Conservation (phyloP, 768 basidiomycete species). For the Amanita pallidorosea region DNA sequence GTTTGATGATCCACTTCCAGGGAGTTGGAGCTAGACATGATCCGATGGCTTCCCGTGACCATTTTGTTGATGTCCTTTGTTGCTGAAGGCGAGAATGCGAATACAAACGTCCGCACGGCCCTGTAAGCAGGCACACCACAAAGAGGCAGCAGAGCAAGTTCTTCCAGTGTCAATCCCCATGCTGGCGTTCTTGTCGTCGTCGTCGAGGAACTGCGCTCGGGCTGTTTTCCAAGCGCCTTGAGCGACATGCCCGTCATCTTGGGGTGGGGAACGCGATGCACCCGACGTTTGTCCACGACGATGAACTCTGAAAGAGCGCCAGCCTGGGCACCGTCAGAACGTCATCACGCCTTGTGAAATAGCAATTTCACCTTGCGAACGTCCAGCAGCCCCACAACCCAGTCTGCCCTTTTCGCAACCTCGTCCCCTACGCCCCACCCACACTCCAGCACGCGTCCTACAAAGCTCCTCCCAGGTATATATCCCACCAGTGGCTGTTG, state of each 20-base stretch:
- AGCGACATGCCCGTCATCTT: constrained; percentile 15
- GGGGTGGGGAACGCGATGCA: constrained; percentile 65
- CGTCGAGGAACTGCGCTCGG: constrained; percentile 10
- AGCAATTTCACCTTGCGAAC: constrained; percentile 58
- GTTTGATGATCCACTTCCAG: constrained; percentile 12
- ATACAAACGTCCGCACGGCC: constrained; percentile 60
- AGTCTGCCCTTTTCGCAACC: constrained; percentile 65
- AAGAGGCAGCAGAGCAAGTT: constrained; percentile 73
- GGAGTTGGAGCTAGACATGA: not conserved
- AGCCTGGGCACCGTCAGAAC: constrained; percentile 12
- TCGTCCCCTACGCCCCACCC: constrained; percentile 73
- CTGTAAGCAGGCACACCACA: constrained; percentile 77
- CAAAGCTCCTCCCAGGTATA: constrained; percentile 81
- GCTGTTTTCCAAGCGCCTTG: constrained; percentile 7
- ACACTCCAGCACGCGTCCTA: constrained; percentile 72
- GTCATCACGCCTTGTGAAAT: constrained; percentile 4
- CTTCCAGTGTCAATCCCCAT: constrained; percentile 39
- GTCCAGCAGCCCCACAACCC: constrained; percentile 77
- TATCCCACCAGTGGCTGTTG: constrained; percentile 45
- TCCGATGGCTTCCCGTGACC: not conserved
- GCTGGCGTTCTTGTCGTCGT: constrained; percentile 1
- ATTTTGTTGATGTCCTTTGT: not conserved
- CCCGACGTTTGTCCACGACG: constrained; percentile 65
- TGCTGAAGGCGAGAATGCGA: constrained; percentile 24
- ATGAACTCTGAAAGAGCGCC: constrained; percentile 89